These are phyloP conservation scores for Vanderwaltozyma tropicalis DNA, from an alignment of 805 yeast genomes.

Conservation along the genomic window DNA sequence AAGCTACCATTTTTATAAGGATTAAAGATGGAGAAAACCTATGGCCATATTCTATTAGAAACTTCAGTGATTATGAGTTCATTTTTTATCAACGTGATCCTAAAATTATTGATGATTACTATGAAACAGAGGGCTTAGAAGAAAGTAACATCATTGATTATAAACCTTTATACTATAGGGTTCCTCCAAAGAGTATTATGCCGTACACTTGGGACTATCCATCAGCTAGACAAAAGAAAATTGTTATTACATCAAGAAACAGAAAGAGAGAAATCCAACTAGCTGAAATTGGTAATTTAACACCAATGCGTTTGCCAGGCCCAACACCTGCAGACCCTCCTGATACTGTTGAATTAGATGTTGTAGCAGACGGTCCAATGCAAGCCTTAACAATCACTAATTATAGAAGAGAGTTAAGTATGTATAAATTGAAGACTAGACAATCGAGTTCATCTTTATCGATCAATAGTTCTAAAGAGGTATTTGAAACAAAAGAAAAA, in stretches of 20 bases:
- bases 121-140: constrained; percentile 42
- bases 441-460: constrained; percentile 26
- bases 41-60: constrained; percentile 92
- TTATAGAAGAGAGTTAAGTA: constrained; percentile 66
- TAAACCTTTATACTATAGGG: constrained; percentile 66
- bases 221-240: constrained; percentile 73
- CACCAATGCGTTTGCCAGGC: constrained; percentile 70
- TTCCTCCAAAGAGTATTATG: constrained; percentile 90
- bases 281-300: constrained; percentile 85
- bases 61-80: constrained; percentile 81
- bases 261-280: constrained; percentile 70
- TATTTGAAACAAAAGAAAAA: constrained; percentile 38
- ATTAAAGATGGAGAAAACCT: constrained; percentile 58
- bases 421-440: constrained; percentile 43
- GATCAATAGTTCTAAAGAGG: constrained; percentile 30
- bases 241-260: constrained; percentile 61
- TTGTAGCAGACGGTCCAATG: constrained; percentile 92
- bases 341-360: constrained; percentile 72
- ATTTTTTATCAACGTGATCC: constrained; percentile 83
- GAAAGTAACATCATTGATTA: constrained; percentile 44
- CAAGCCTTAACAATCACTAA: constrained; percentile 78
- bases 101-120: constrained; percentile 25
- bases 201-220: constrained; percentile 98
- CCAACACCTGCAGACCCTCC: constrained; percentile 30
- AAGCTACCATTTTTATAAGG: constrained; percentile 70